Conservation (phyloP, 176 grass and related monocot genomes). For the Microstegium vimineum region DNA sequence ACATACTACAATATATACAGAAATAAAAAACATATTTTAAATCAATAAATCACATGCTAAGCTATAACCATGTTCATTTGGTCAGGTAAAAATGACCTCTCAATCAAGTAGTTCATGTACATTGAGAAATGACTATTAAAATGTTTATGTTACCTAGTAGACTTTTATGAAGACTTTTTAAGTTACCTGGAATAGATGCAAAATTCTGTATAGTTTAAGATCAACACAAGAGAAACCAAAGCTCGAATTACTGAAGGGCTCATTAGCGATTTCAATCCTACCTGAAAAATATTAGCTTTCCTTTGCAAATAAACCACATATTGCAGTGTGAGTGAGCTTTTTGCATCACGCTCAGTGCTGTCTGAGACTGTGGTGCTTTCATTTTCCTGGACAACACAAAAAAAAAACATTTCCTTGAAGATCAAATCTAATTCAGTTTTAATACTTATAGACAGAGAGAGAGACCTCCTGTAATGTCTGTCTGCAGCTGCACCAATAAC, state of each 20-base stretch:
- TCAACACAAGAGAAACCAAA: neutral
- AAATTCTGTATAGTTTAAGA: neutral
- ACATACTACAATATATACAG: neutral
- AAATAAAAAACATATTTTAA: neutral
- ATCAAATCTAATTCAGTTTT: neutral
- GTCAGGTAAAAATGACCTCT: neutral
- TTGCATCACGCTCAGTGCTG: constrained; percentile 29
- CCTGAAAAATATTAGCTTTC: constrained; percentile 29
- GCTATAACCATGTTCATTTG: neutral
- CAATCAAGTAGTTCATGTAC: neutral
- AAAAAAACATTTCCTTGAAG: neutral
- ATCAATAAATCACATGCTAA: neutral
- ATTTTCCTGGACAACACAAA: constrained; percentile 33
- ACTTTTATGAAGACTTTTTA: neutral
- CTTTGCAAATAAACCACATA: constrained; percentile 52
- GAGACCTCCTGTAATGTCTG: constrained; percentile 20
- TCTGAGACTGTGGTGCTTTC: constrained; percentile 27
- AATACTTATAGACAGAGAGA: neutral
- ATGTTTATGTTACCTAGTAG: neutral
- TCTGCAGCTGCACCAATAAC: constrained; percentile 28
- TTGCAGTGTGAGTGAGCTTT: constrained; percentile 27
- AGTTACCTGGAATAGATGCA: neutral
- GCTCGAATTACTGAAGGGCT: neutral
- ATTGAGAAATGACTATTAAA: neutral
- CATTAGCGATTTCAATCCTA: neutral